These are phyloP conservation scores for Sphaceloma murrayae DNA, from an alignment of 2,329 filamentous ascomycete genomes.

Conservation along the genomic window DNA sequence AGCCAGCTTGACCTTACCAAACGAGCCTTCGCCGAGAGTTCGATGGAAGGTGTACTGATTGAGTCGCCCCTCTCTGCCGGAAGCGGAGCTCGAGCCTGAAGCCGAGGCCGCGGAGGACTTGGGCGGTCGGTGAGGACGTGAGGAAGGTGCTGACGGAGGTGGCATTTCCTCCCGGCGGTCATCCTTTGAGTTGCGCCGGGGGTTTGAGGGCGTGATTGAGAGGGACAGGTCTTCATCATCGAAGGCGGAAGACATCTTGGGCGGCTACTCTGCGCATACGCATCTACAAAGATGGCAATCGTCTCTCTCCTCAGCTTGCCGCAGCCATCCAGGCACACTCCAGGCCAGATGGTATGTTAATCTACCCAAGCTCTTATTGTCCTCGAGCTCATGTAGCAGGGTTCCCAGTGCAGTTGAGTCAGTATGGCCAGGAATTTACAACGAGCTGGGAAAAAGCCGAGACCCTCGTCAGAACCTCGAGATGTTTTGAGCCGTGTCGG, in stretches of 20 bases:
- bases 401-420: too few relatives aligned
- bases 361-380: too few relatives aligned
- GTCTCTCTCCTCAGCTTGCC: too few relatives aligned
- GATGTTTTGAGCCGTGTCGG: too few relatives aligned
- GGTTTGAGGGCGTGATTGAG: conserved; percentile 26
- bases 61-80: conserved; percentile 52
- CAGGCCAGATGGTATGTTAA: too few relatives aligned
- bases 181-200: conserved; percentile 16
- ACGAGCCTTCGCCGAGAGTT: conserved; percentile 91
- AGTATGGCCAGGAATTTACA: too few relatives aligned
- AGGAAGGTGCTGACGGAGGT: conserved; percentile 17
- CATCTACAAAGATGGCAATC: too few relatives aligned
- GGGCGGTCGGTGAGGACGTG: conserved; percentile 44
- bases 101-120: background rate
- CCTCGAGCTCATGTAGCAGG: too few relatives aligned
- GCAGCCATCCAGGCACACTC: too few relatives aligned
- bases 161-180: conserved; percentile 22
- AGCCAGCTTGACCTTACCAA: conserved; percentile 96
- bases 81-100: background rate
- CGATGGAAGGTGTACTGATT: conserved; percentile 85
- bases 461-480: too few relatives aligned
- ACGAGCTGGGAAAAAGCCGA: too few relatives aligned
- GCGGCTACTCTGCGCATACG: too few relatives aligned
- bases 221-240: conserved; percentile 35
- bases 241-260: conserved; percentile 30